These are phyloP conservation scores for Coprinopsis cinerea DNA, from an alignment of 768 basidiomycete species.

Conservation along the genomic window DNA sequence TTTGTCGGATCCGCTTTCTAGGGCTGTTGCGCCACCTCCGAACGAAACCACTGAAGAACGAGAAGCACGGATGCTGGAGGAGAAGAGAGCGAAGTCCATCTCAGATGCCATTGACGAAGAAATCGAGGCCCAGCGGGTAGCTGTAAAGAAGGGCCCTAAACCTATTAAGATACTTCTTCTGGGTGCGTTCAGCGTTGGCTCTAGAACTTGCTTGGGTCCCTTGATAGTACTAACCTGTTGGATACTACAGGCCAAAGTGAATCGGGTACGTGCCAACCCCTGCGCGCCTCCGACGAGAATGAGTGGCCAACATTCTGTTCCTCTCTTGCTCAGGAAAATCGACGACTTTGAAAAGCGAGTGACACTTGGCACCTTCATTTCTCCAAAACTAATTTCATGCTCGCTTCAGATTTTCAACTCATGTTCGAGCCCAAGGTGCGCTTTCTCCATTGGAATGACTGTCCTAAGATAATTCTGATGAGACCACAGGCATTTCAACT, in stretches of 20 bases:
- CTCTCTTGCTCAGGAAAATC: conserved; percentile 72
- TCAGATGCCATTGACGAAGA: conserved; percentile 65
- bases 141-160: conserved; percentile 41
- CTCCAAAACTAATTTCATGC: not conserved
- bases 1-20: conserved; percentile 39
- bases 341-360: conserved; percentile 73
- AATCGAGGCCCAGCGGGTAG: conserved; percentile 42
- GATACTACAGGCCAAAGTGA: conserved; percentile 64
- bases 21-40: conserved; percentile 44
- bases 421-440: conserved; percentile 54
- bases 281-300: not conserved
- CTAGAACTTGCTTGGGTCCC: too few relatives aligned
- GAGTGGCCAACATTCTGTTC: conserved; percentile 7
- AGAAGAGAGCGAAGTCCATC: conserved; percentile 45
- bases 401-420: conserved; percentile 50
- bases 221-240: not conserved
- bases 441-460: not conserved
- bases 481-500: conserved; percentile 42
- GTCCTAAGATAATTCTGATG: not conserved
- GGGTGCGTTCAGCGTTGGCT: conserved; percentile 37
- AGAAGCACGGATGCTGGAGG: conserved; percentile 37
- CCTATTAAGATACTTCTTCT: conserved; percentile 56
- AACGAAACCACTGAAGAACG: conserved; percentile 44
- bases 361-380: not conserved
- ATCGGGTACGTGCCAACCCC: conserved; percentile 47